Conservation (phyloP, 768 basidiomycete genomes). For the Termitomyces sp. region DNA sequence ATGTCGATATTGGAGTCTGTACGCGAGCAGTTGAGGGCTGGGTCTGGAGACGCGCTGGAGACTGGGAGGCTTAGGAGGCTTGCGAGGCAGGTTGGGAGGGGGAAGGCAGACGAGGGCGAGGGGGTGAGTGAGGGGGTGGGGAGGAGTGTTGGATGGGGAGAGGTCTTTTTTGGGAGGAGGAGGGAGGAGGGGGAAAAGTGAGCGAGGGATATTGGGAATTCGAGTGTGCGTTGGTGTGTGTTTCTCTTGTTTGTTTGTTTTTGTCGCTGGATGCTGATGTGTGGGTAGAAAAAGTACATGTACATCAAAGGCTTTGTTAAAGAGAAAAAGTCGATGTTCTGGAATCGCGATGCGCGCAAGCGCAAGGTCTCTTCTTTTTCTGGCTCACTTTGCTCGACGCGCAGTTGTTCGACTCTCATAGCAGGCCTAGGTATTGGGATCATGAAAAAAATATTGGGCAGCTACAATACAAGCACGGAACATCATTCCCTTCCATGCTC, state of each 20-base stretch:
- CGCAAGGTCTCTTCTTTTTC: too few species aligned
- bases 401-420: too few species aligned
- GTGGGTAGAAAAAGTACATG: too few species aligned
- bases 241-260: not conserved
- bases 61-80: conserved; percentile 50
- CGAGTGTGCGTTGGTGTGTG: conserved; percentile 21
- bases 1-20: conserved; percentile 60
- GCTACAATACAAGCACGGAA: too few species aligned
- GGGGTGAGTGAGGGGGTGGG: conserved; percentile 3
- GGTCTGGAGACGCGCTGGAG: conserved; percentile 44
- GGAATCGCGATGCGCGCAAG: too few species aligned
- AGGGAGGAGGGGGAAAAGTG: conserved; percentile 15
- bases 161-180: conserved; percentile 42
- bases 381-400: too few species aligned
- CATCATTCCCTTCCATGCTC: too few species aligned
- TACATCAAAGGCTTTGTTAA: too few species aligned
- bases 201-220: conserved; percentile 28
- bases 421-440: too few species aligned
- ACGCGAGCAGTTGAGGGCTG: conserved; percentile 43
- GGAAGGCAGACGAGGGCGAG: not conserved
- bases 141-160: conserved; percentile 39
- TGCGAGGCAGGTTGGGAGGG: conserved; percentile 24
- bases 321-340: too few species aligned
- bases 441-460: too few species aligned
- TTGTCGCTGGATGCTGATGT: not conserved